phyloP scores from a whole-genome alignment of 1,139 yeast species.

The Kazachstania sp. region DNA sequence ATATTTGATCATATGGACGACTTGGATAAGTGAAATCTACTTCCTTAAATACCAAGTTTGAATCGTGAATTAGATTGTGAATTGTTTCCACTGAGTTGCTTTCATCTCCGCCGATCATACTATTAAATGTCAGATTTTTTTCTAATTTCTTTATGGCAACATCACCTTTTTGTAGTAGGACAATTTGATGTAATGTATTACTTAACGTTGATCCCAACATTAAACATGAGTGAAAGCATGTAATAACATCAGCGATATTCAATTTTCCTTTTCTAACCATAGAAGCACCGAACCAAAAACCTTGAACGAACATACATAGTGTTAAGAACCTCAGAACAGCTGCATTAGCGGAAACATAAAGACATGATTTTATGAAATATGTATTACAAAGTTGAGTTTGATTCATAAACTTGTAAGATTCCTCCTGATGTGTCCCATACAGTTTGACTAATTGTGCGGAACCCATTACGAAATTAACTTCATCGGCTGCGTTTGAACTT shows the following conservation, averaged over 20 bases:
- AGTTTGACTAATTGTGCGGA: conserved; percentile 54
- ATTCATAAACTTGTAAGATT: conserved; percentile 38
- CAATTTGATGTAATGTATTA: conserved; percentile 44
- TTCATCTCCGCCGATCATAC: not conserved
- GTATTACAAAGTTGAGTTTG: conserved; percentile 39
- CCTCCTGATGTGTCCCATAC: conserved; percentile 50
- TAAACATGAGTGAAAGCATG: conserved; percentile 77
- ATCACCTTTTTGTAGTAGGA: conserved; percentile 52
- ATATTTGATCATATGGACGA: conserved; percentile 38
- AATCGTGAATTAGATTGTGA: conserved; percentile 9
- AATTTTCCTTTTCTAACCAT: conserved; percentile 47
- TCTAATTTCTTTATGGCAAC: conserved; percentile 43
- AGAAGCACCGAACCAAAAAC: conserved; percentile 79
- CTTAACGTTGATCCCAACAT: conserved; percentile 55
- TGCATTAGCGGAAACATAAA: conserved; percentile 48
- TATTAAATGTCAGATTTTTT: not conserved
- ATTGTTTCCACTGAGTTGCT: not conserved
- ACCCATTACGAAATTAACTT: conserved; percentile 61
- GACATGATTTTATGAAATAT: conserved; percentile 41
- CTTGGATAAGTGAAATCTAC: conserved; percentile 59
- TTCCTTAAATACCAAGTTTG: conserved; percentile 38
- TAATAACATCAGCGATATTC: conserved; percentile 55
- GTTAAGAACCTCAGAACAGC: conserved; percentile 51
- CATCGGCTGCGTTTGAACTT: conserved; percentile 49
- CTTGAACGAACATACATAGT: conserved; percentile 76